Evolutionary conservation across 2,329 filamentous ascomycete genomes (phyloP).

Genomic region (Helicocarpus griseus): DNA sequence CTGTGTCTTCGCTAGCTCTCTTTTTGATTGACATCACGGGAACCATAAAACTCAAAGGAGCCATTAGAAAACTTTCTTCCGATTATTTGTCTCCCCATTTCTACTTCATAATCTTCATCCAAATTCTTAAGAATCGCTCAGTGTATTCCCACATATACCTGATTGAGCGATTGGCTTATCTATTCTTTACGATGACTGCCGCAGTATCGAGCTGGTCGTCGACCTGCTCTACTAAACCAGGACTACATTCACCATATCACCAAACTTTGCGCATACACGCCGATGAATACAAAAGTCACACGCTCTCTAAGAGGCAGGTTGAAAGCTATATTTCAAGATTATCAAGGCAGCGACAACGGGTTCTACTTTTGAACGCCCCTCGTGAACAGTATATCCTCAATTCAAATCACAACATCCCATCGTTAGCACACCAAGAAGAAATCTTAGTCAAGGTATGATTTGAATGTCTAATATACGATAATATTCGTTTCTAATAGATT

Average conservation of each 20-base stretch:
- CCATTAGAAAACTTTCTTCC: no score
- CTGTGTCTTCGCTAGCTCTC: no score
- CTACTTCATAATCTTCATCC: no score
- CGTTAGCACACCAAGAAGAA: slow-evolving; percentile 39
- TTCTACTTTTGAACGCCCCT: slow-evolving; percentile 41
- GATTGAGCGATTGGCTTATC: no score
- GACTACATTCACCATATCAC: not conserved
- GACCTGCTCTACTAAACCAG: not conserved
- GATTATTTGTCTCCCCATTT: no score
- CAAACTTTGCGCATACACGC: not conserved
- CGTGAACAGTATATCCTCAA: slow-evolving; percentile 43
- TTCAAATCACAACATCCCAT: slow-evolving; percentile 38
- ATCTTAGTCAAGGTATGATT: slow-evolving; percentile 48
- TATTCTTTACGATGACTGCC: not conserved
- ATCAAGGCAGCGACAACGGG: slow-evolving; percentile 30
- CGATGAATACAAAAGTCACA: not conserved
- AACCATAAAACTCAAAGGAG: no score
- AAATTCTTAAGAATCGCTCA: no score
- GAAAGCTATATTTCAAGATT: not conserved
- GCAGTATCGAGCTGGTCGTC: not conserved
- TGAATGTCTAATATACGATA: not conserved
- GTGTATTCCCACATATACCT: no score
- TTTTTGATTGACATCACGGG: no score
- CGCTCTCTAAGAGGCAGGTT: not conserved
- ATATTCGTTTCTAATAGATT: not conserved